These are phyloP conservation scores for Yamadazyma dushanensis DNA, from an alignment of 1,139 yeast genomes.

Conservation along the genomic window DNA sequence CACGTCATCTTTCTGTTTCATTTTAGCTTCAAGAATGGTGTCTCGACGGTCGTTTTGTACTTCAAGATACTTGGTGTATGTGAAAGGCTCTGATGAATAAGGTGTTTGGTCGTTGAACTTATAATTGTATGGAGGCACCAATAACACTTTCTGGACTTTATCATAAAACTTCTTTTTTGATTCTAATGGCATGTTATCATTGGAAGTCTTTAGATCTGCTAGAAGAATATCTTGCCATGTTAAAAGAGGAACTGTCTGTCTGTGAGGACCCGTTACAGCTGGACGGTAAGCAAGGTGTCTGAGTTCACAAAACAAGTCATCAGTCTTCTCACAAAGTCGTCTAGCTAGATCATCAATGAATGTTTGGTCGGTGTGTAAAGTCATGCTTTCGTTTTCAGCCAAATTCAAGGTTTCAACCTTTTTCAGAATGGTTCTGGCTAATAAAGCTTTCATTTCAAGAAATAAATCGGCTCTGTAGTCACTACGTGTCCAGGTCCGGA, in stretches of 20 bases:
- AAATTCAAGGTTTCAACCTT: conserved; percentile 16
- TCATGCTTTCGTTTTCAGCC: conserved; percentile 9
- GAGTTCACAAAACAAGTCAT: conserved; percentile 8
- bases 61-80: conserved; percentile 5
- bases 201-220: conserved; percentile 8
- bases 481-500: conserved; percentile 4
- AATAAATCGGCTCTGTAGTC: conserved; percentile 36
- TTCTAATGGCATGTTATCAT: background rate
- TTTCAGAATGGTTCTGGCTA: conserved; percentile 30
- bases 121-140: conserved; percentile 11
- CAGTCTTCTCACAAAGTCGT: conserved; percentile 23
- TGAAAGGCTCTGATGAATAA: conserved; percentile 7
- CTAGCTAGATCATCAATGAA: conserved; percentile 21
- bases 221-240: conserved; percentile 18
- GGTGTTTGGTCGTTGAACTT: conserved; percentile 11
- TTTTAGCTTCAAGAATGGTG: background rate
- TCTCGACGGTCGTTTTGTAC: background rate
- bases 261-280: background rate
- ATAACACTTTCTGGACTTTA: conserved; percentile 12
- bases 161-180: conserved; percentile 9
- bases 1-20: conserved; percentile 4
- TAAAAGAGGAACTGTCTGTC: background rate
- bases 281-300: background rate
- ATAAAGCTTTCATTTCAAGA: conserved; percentile 38
- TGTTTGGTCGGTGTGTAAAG: conserved; percentile 22